Percentiles rank a stretch among this genome's conserved stretches.
Conservation (phyloP, 257 asterid species). For the Lycium barbarum region DNA sequence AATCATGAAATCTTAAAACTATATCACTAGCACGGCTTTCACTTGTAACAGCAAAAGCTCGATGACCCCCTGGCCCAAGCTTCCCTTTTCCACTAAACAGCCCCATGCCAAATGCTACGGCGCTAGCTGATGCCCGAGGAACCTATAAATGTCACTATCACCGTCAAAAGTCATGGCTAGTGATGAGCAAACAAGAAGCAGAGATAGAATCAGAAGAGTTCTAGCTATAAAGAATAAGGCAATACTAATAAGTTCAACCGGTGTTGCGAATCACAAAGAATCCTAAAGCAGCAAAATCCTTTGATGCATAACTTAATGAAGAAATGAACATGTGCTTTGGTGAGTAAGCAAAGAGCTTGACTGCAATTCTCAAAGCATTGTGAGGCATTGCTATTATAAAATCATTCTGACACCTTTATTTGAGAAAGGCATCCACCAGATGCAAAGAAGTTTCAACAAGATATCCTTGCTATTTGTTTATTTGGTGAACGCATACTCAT, state of each 20-base stretch:
- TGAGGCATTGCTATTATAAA: not conserved
- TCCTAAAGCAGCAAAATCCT: constrained; percentile 8
- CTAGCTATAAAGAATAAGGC: not conserved
- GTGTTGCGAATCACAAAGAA: not conserved
- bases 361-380: not conserved
- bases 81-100: constrained; percentile 83
- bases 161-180: not conserved
- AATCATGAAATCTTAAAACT: constrained; percentile 88
- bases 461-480: not conserved
- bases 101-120: constrained; percentile 98
- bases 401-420: not conserved
- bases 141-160: constrained; percentile 47
- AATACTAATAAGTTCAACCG: not conserved
- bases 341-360: not conserved
- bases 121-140: constrained; percentile 97
- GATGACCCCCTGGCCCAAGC: constrained; percentile 85
- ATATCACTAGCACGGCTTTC: constrained; percentile 97
- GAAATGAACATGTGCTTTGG: not conserved
- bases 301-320: constrained; percentile 6
- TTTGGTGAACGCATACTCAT: not conserved
- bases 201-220: constrained; percentile 7
- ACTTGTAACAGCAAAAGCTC: constrained; percentile 94
- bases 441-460: not conserved
- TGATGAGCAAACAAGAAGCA: not conserved
- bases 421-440: constrained; percentile 8